Conservation (phyloP, 1,139 yeast species). For the Scheffersomyces titani region DNA sequence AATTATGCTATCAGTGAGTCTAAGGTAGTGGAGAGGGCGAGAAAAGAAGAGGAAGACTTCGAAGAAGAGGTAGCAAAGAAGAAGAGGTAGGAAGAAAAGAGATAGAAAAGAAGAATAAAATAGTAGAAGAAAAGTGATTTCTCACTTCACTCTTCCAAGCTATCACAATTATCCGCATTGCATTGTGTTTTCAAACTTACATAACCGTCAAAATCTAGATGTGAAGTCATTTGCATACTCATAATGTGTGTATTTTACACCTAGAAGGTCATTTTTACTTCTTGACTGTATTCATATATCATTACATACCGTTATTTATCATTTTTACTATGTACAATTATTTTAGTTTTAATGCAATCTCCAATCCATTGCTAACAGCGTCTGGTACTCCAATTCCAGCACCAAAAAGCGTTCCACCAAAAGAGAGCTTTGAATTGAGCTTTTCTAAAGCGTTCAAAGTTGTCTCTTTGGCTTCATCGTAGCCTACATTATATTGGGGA, state of each 20-base stretch:
- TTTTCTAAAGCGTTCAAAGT: slow-evolving; percentile 31
- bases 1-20: slow-evolving; percentile 47
- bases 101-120: neutral
- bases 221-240: neutral
- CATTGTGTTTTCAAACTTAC: neutral
- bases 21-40: slow-evolving; percentile 11
- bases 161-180: neutral
- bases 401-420: slow-evolving; percentile 85
- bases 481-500: slow-evolving; percentile 83
- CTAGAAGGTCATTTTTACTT: neutral
- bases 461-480: slow-evolving; percentile 45
- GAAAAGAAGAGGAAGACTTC: neutral
- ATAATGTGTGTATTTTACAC: neutral
- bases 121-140: neutral
- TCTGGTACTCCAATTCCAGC: slow-evolving; percentile 91
- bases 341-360: slow-evolving; percentile 43
- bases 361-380: slow-evolving; percentile 66
- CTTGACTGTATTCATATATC: neutral
- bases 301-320: no score
- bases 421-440: slow-evolving; percentile 47
- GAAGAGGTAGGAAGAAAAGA: neutral
- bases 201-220: neutral
- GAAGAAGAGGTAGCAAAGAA: no score
- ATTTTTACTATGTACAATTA: neutral
- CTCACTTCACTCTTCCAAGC: neutral